Base-by-base conservation (phyloP, 1,139 yeast species). In the Magnusiomyces paraingens region DNA sequence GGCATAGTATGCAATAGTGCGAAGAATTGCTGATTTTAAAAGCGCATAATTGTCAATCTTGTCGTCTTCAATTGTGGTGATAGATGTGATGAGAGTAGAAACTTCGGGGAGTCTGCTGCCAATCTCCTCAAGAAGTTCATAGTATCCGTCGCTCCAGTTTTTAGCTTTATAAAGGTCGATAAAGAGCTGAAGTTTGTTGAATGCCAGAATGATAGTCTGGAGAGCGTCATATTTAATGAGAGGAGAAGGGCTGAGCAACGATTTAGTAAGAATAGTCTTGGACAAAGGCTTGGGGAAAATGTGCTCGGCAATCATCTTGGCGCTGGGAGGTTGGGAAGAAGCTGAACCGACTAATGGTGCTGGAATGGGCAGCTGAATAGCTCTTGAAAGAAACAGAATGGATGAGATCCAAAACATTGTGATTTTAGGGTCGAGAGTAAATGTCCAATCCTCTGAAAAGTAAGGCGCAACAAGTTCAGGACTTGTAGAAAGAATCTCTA, bases 341-440 rank as follows among this genome's bases (percentile, higher is more conserved):
- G 55, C 49, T 26, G 52, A 41, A 17, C 44, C 47, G 17, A 57
- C 26, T 32, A 61, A 44, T 50, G 70, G 66, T 6, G 62, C 62
- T 1, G 86, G 87, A 12, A 82, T 63, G 1, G 83, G 79, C 1
- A 85, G 64, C 46, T 75, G 75, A 15, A 86, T 74, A 11, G 86
- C 73, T 55, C 81, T 78, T 0, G 83, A 76, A 52, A 85, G 72
- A 8, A 89, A 69, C 29, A 84, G 72, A 0, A 89, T 79, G 67
- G 81, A 84, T 10, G 93, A 85, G 39, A 90, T 74, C 91, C 95
- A 91, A 73, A 86, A 88, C 4, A 91, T 82, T 1, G 94, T 75
- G 56, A 84, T 72, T 49, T 82, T 78, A 1, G 95, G 94, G 54
- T 84, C 91, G 20, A 72, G 68, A 73, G 89, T 57, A 75, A 76